Base-by-base conservation (phyloP, 2,329 filamentous ascomycete species). In the Lachnellula hyalina region DNA sequence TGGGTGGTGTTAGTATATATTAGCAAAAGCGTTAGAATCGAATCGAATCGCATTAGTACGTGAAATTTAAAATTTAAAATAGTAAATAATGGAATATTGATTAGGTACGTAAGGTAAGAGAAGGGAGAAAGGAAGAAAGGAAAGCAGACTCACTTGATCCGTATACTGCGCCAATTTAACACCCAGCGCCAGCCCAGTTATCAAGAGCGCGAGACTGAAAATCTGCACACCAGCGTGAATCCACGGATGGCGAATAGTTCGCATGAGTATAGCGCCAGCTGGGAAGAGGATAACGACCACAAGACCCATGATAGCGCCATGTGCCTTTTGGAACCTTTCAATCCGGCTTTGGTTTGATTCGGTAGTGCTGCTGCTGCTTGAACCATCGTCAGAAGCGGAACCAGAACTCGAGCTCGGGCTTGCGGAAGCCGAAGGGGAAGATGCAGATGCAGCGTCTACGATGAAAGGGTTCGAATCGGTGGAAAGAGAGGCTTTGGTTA, bases 231-330 rank as follows among this genome's bases (percentile, higher is more conserved):
- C 70, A 6, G 75, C 80, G 63, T 87, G 84, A n/a, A 82, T 60
- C 46, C 65, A 67, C 3, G 67, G 57, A 47, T 74, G 79, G 45
- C 79, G 77, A 6, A 84, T 58, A 3, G 85, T 58, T 2, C 83
- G 80, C 77, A 86, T 85, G 41, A 84, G 66, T 3, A 82, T 71
- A 8, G 83, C 75, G 5, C 83, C 84, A 2, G 85, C 60, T 0
- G 84, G 84, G 59, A 84, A 86, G 21, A 84, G 70, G 12, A 80
- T 63, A 3, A 80, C 75, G 60, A 85, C 83, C 17, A 80, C 77
- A 46, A 85, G 65, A 25, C 77, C 76, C 82, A 86, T 83, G 63
- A 86, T 71, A 61, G 83, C 73, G 48, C 82, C 84, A 58, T 86
- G 83, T 0, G 77, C 73, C 46, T 61, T 68, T 3, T 64, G 36